Evolutionary conservation across 768 basidiomycete species (phyloP).

Genomic region (Boletus eberwhitei): DNA sequence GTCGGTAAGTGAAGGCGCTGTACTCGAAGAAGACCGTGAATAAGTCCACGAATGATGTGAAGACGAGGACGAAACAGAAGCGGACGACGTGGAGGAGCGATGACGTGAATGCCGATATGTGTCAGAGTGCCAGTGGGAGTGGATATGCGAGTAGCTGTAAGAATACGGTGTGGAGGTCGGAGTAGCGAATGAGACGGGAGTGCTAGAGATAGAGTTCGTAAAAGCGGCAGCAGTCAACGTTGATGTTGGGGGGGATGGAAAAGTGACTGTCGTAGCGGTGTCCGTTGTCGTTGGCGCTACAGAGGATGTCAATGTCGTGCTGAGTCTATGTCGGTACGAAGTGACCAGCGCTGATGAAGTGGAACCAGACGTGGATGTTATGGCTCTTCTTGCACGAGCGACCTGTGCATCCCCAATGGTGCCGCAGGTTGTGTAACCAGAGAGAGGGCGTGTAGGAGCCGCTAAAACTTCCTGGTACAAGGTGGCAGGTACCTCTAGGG

Average conservation of each 20-base stretch:
- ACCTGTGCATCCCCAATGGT: conserved; percentile 48
- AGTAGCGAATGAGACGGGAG: neutral
- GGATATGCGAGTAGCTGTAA: neutral
- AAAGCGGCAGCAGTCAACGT: neutral
- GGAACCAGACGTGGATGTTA: conserved; percentile 12
- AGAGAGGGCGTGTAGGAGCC: conserved; percentile 57
- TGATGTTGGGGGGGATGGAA: conserved; percentile 4
- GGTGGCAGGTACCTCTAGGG: conserved; percentile 53
- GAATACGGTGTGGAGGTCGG: neutral
- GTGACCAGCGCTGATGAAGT: neutral
- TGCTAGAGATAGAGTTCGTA: neutral
- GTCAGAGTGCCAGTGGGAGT: neutral
- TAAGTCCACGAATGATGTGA: neutral
- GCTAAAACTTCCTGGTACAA: conserved; percentile 59
- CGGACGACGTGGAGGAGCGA: neutral
- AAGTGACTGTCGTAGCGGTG: conserved; percentile 5
- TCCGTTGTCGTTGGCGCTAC: neutral
- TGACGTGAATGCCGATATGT: neutral
- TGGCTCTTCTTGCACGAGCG: conserved; percentile 30
- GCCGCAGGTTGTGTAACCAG: conserved; percentile 50
- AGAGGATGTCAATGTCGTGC: neutral
- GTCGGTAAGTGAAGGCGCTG: neutral
- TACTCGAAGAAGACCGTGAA: neutral
- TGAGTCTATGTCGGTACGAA: neutral
- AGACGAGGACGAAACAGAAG: neutral